phyloP scores from a whole-genome alignment of 768 basidiomycete genomes.

The Naganishia antarctica region DNA sequence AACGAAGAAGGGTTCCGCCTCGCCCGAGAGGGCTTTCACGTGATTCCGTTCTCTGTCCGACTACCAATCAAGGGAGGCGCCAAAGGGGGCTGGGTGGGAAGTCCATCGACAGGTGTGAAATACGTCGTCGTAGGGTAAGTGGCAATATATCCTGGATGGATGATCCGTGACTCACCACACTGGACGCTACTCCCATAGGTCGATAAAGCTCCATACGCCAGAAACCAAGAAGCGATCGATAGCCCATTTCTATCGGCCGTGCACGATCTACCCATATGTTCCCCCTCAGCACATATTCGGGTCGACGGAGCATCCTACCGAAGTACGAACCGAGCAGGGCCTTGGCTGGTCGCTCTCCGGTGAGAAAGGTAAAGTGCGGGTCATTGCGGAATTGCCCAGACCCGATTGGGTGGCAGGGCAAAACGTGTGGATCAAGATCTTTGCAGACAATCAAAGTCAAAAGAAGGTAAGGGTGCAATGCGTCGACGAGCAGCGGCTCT shows the following conservation, averaged over 20 bases:
- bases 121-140: slow-evolving; percentile 78
- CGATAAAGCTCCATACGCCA: slow-evolving; percentile 68
- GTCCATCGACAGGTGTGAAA: slow-evolving; percentile 61
- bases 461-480: slow-evolving; percentile 51
- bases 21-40: slow-evolving; percentile 64
- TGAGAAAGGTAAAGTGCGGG: slow-evolving; percentile 61
- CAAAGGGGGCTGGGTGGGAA: slow-evolving; percentile 59
- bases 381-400: slow-evolving; percentile 67
- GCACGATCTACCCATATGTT: slow-evolving; percentile 72
- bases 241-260: slow-evolving; percentile 81
- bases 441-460: slow-evolving; percentile 63
- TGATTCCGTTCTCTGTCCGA: slow-evolving; percentile 66
- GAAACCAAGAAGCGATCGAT: slow-evolving; percentile 63
- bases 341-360: slow-evolving; percentile 57
- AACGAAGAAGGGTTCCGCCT: slow-evolving; percentile 46
- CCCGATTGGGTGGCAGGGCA: slow-evolving; percentile 78
- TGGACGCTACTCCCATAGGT: slow-evolving; percentile 51
- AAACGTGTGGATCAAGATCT: slow-evolving; percentile 63
- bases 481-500: slow-evolving; percentile 8
- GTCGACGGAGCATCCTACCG: slow-evolving; percentile 59
- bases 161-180: background rate
- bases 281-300: slow-evolving; percentile 61
- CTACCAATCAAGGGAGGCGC: slow-evolving; percentile 59
- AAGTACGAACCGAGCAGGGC: slow-evolving; percentile 57
- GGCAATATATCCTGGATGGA: background rate